Conservation (phyloP, 2,329 filamentous ascomycete species). For the Verticillium longisporum region DNA sequence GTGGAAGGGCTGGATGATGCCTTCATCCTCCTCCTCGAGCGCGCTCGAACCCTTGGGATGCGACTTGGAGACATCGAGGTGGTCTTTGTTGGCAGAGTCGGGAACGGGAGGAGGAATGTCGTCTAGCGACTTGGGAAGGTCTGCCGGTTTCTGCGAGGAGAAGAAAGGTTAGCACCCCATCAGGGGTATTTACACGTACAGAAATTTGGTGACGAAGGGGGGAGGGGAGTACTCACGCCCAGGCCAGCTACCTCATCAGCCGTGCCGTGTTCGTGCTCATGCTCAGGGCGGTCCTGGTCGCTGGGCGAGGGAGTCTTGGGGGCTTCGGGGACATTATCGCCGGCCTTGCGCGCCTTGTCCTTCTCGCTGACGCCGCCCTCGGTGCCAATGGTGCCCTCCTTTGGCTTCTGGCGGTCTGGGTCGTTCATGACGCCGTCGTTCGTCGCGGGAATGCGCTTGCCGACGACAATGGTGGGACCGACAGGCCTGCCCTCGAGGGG, state of each 20-base stretch:
- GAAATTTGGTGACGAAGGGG: not conserved
- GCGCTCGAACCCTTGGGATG: constrained; percentile 19
- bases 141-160: constrained; percentile 61
- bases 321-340: constrained; percentile 62
- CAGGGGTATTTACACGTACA: not conserved
- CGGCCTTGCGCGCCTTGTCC: constrained; percentile 66
- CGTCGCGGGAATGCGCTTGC: constrained; percentile 49
- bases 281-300: constrained; percentile 60
- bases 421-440: constrained; percentile 93
- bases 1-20: constrained; percentile 73
- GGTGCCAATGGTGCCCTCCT: constrained; percentile 80
- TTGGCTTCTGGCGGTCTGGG: constrained; percentile 65
- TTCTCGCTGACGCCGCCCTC: constrained; percentile 88
- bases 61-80: constrained; percentile 40
- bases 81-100: constrained; percentile 57
- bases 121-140: constrained; percentile 72
- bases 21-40: constrained; percentile 38
- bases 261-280: constrained; percentile 31
- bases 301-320: constrained; percentile 74
- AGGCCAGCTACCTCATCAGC: constrained; percentile 39
- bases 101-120: constrained; percentile 67
- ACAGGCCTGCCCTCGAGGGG: constrained; percentile 41
- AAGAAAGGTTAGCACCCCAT: constrained; percentile 9
- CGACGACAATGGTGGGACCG: constrained; percentile 48
- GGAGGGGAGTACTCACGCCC: constrained; percentile 42